phyloP scores from a whole-genome alignment of 306 rosid species.

The Senna tora region DNA sequence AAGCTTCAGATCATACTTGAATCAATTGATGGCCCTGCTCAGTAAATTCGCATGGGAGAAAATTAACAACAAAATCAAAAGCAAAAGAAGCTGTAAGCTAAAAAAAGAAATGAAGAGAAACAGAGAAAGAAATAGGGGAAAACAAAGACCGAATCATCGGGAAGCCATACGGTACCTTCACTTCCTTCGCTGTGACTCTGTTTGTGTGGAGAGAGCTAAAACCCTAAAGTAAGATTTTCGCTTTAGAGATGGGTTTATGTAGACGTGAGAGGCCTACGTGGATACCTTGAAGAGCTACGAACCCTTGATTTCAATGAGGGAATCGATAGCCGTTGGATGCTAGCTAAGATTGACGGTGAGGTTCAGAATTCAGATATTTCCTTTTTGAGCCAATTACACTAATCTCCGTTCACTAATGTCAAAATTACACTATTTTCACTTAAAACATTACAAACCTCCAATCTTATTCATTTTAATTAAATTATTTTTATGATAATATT shows the following conservation, averaged over 20 bases:
- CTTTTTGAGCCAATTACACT: too few relatives aligned
- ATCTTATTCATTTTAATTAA: too few relatives aligned
- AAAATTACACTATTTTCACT: too few relatives aligned
- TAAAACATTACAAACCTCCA: too few relatives aligned
- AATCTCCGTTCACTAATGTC: too few relatives aligned
- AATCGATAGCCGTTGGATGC: conserved; percentile 34
- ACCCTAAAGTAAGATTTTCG: conserved; percentile 55
- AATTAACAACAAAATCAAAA: neutral
- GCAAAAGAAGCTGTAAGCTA: neutral
- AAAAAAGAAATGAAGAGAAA: neutral
- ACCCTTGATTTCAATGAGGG: conserved; percentile 28
- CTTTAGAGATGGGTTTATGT: conserved; percentile 48
- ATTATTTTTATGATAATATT: too few relatives aligned
- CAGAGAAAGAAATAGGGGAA: neutral
- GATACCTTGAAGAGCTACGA: neutral
- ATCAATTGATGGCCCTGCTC: neutral
- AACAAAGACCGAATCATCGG: neutral
- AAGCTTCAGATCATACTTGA: neutral
- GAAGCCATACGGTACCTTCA: conserved; percentile 42
- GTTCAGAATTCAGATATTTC: neutral
- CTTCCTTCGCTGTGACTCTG: conserved; percentile 30
- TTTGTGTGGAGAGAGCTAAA: conserved; percentile 35
- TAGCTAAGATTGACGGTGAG: neutral
- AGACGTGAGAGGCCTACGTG: conserved; percentile 2
- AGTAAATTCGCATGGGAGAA: neutral